Evolutionary conservation across 352 stramenopile genomes (phyloP), one percentile per base, ranked within the genome.

Genomic region (Pythium phragmitis): DNA sequence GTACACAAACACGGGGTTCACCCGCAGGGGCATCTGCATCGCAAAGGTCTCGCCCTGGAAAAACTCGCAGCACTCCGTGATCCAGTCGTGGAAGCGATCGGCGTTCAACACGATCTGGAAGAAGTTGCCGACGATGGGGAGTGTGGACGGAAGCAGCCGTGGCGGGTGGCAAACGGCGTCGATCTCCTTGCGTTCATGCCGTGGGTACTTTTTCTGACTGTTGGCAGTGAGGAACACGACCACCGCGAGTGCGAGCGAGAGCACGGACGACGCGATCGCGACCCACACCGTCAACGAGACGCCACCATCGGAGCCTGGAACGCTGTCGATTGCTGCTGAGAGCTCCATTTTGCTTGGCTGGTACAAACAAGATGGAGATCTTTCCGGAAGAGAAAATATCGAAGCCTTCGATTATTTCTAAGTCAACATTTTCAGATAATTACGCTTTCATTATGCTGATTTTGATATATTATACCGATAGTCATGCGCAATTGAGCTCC

Each of bases 51-150:
- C 62, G 1, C 73, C 72, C 12, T 74, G 65, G 5, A 74, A 63
- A 21, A 75, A 60, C 33, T 50, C 37, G 43, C 75, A 84, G 12
- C 72, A 33, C 21, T 56, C 59, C 7, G 65, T 23, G 3, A 78
- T 73, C 76, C 77, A 89, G 60, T 89, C 80, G 46, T 85, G 76
- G 23, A 76, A 56, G 30, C 67, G 49, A 0, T 57, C 16, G 7
- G 69, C 30, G 49, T 73, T 69, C 13, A 47, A 42, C n/a, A 81
- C 63, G 28, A 79, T 54, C 13, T 80, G 63, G 17, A 80, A 33
- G n/a, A 74, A 79, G 51, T 81, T 78, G 8, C 61, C 70, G 4
- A 86, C 34, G 3, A 83, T 4, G 17, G 70, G 68, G 19, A 74
- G 67, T 7, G 69, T 52, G 3, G 59, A 60, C 2, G 43, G 57